phyloP scores from a whole-genome alignment of 805 yeast genomes.

The Suhomyces sp. region DNA sequence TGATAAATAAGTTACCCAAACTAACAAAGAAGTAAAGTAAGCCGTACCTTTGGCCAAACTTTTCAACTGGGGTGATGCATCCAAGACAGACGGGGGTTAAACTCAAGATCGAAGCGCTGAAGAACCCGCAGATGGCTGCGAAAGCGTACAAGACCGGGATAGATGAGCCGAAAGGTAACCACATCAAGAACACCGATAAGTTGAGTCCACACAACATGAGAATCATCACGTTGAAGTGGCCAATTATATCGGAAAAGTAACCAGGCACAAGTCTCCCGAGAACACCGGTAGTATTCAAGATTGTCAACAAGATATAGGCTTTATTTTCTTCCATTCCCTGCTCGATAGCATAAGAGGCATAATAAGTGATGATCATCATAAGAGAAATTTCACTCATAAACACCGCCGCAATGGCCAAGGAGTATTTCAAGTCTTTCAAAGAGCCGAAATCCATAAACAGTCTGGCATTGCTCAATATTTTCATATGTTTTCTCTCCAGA shows the following conservation, averaged over 20 bases:
- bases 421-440: conserved; percentile 36
- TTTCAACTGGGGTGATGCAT: conserved; percentile 56
- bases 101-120: conserved; percentile 59
- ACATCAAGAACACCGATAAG: conserved; percentile 49
- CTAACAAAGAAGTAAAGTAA: conserved; percentile 61
- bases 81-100: conserved; percentile 70
- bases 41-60: conserved; percentile 69
- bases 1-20: conserved; percentile 33
- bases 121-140: conserved; percentile 55
- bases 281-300: conserved; percentile 45
- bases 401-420: conserved; percentile 37
- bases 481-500: background rate
- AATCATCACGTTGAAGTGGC: conserved; percentile 57
- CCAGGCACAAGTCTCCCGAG: conserved; percentile 58
- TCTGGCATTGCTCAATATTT: background rate
- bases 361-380: conserved; percentile 50
- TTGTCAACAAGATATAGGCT: conserved; percentile 44
- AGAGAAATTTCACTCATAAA: conserved; percentile 51
- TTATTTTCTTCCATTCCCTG: conserved; percentile 45
- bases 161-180: conserved; percentile 62
- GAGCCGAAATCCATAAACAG: conserved; percentile 37
- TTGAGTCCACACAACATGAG: conserved; percentile 45
- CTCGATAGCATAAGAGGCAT: conserved; percentile 54
- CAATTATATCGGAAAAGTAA: conserved; percentile 49
- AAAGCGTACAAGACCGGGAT: conserved; percentile 47